Base-by-base conservation (phyloP, 805 yeast genomes). In the Maudiozyma barnettii region DNA sequence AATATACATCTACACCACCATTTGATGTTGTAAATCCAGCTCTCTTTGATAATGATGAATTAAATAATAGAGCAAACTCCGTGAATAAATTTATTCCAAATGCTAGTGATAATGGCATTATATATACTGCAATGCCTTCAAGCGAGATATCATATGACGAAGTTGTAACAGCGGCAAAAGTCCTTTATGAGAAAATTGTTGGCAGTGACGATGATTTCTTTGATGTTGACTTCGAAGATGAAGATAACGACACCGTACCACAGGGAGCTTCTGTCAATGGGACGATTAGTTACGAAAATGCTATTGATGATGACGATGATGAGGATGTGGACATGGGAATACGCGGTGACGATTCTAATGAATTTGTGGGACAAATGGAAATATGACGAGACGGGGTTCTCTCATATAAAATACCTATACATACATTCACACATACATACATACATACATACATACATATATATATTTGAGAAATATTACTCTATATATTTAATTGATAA, bases 191-290 rank as follows among this genome's bases (percentile, higher is more conserved):
- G 51, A 73, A 75, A 48, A 81, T 91, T 51, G 95, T 93, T 10
- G 98, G 98, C 9, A 78, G 95, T 1, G 93, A 85, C 61, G 97
- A 91, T 57, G 98, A 91, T 66, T 93, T 93, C 69, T 91, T 91
- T 61, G 96, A 88, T 64, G 86, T 91, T 39, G 98, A 91, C 66
- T 91, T 91, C 61, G 97, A 91, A 66, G 98, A 91, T 63, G 96
- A 89, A 19, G 95, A 85, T 40, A 90, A 81, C n/a, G 22, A 23
- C 22, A 43, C 41, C 19, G 39, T 16, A n/a, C 43, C 23, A 14
- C 29, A 21, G n/a, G 44, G 35, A 13, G 23, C 19, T 19, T 16
- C 44, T 13, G 39, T 51, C 14, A 45, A 14, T 20, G 18, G 19
- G 41, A 23, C 44, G 18, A 29, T 18, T 21, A 41, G 50, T 33